A percentile compares a stretch with the other conserved stretches of the same genome.
These are phyloP conservation scores for Irpex sp. DNA, from an alignment of 1,284 basidiomycete genomes.

Conservation along the genomic window DNA sequence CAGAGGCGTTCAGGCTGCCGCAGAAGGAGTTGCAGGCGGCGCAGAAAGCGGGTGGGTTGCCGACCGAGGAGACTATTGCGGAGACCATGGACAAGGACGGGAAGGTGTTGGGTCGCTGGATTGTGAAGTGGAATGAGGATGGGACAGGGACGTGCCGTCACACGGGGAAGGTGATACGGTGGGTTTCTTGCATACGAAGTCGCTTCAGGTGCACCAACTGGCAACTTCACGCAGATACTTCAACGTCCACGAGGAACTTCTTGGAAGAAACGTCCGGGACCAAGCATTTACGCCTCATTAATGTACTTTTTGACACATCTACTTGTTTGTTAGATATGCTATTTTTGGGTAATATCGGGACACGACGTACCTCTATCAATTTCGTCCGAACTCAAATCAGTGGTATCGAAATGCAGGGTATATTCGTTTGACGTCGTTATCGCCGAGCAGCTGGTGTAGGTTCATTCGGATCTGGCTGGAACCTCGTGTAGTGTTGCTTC, in stretches of 20 bases:
- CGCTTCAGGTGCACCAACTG: not conserved
- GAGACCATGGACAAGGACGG: conserved; percentile 68
- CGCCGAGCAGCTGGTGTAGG: not conserved
- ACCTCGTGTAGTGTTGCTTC: conserved; percentile 75
- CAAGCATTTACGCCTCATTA: not conserved
- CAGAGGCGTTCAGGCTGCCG: conserved; percentile 48
- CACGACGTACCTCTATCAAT: not conserved
- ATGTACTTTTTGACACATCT: not conserved
- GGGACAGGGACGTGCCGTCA: conserved; percentile 58
- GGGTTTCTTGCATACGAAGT: conserved; percentile 18
- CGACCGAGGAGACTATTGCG: conserved; percentile 71
- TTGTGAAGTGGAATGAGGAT: conserved; percentile 67
- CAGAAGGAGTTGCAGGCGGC: conserved; percentile 35
- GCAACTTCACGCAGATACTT: conserved; percentile 52
- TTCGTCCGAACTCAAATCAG: not conserved
- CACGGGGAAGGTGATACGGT: conserved; percentile 63
- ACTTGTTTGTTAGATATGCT: not conserved
- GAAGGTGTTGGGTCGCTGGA: conserved; percentile 69
- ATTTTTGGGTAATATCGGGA: not conserved
- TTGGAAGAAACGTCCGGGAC: conserved; percentile 24
- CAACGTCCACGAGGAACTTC: conserved; percentile 80
- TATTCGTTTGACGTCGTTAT: not conserved
- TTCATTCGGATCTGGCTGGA: conserved; percentile 32
- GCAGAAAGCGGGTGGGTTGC: conserved; percentile 30
- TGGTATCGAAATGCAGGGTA: not conserved